phyloP scores from a whole-genome alignment of 441 rosid species.

The Gossypium gossypioides region DNA sequence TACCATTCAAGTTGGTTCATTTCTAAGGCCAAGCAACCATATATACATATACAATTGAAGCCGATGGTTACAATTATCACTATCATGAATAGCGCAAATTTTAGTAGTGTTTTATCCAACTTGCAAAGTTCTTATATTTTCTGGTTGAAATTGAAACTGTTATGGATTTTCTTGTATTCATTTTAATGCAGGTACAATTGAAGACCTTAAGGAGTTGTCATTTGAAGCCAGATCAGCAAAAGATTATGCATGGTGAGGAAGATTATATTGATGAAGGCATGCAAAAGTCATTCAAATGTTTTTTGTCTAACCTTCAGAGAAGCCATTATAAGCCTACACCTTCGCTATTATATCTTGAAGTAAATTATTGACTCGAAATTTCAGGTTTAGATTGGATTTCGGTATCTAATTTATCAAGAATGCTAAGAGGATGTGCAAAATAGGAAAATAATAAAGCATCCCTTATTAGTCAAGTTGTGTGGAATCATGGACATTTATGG shows the following conservation, averaged over 20 bases:
- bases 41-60: not conserved
- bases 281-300: not conserved
- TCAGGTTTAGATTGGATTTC: not conserved
- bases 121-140: constrained; percentile 3
- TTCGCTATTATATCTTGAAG: not conserved
- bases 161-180: constrained; percentile 8
- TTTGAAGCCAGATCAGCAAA: constrained; percentile 53
- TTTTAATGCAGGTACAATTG: constrained; percentile 30
- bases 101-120: not conserved
- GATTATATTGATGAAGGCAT: not conserved
- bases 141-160: not conserved
- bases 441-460: not conserved
- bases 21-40: not conserved
- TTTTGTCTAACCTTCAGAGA: not conserved
- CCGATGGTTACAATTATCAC: not conserved
- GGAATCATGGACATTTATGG: not conserved
- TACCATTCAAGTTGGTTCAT: not conserved
- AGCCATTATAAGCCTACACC: not conserved
- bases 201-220: constrained; percentile 41
- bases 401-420: not conserved
- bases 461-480: not conserved
- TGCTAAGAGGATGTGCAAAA: not conserved
- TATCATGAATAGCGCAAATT: not conserved
- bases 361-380: not conserved
- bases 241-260: constrained; percentile 48